These are phyloP conservation scores for Gaertneriomyces semiglobifer DNA, from an alignment of 192 early-diverging fungal species.

Conservation along the genomic window DNA sequence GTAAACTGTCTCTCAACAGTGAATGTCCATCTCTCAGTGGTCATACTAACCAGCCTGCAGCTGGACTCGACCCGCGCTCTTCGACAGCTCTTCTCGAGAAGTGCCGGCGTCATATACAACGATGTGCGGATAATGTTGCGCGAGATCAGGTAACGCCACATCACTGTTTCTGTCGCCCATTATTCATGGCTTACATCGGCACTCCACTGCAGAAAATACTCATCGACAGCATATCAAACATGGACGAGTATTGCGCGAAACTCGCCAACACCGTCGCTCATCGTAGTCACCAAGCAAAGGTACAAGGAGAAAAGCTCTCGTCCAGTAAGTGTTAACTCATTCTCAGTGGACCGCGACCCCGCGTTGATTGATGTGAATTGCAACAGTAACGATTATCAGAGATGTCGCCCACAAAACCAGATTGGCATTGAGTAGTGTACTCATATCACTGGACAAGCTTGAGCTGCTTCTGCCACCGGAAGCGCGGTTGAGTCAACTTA, in stretches of 20 bases:
- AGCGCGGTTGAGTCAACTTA: slow-evolving; percentile 17
- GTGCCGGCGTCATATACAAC: slow-evolving; percentile 20
- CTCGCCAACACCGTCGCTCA: slow-evolving; percentile 32
- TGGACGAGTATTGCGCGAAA: slow-evolving; percentile 41
- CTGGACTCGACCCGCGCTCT: slow-evolving; percentile 20
- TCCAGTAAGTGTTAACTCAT: slow-evolving; percentile 14
- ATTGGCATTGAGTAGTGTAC: slow-evolving; percentile 8
- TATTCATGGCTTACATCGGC: background rate
- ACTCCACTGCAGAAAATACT: slow-evolving; percentile 12
- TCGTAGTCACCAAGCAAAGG: slow-evolving; percentile 27
- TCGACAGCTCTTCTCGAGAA: slow-evolving; percentile 5
- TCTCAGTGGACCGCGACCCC: background rate
- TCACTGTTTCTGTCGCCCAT: background rate
- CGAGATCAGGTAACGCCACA: slow-evolving; percentile 19
- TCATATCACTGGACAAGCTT: slow-evolving; percentile 34
- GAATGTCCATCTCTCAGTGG: background rate
- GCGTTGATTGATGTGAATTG: background rate
- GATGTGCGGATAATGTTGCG: slow-evolving; percentile 23
- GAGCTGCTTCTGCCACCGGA: slow-evolving; percentile 22
- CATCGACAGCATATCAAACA: slow-evolving; percentile 18
- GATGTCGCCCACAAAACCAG: slow-evolving; percentile 25
- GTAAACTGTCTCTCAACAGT: background rate
- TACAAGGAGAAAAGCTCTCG: slow-evolving; percentile 23
- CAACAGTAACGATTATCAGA: slow-evolving; percentile 19
- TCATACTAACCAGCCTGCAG: slow-evolving; percentile 1